Evolutionary conservation across 192 early-diverging fungal species (phyloP).

Genomic region (Coemansia sp.): DNA sequence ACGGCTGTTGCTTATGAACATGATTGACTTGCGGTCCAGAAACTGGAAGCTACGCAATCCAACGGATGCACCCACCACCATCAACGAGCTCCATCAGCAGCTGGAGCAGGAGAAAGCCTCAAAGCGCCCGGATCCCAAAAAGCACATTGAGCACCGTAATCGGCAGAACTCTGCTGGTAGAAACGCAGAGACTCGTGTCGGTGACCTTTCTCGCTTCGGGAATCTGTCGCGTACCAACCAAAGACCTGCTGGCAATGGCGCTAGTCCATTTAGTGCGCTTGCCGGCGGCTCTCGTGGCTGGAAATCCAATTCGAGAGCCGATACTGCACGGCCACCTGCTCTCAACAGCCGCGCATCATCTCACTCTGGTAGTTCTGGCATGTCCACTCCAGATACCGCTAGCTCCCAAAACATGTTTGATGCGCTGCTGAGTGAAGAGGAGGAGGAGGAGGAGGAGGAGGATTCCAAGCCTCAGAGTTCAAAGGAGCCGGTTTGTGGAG

Average conservation of each 20-base stretch:
- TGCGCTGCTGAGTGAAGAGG: neutral
- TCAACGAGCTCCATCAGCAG: conserved; percentile 84
- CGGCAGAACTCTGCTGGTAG: conserved; percentile 57
- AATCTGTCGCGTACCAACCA: conserved; percentile 49
- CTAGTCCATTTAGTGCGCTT: conserved; percentile 15
- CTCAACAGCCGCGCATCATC: neutral
- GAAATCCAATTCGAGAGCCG: conserved; percentile 7
- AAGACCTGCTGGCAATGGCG: neutral
- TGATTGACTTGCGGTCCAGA: conserved; percentile 72
- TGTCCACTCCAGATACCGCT: neutral
- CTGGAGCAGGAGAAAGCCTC: conserved; percentile 65
- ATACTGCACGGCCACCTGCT: too few species aligned
- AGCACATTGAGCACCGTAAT: neutral
- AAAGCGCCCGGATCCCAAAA: conserved; percentile 23
- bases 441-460: neutral
- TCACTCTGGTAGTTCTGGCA: neutral
- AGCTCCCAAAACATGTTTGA: conserved; percentile 2
- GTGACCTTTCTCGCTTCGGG: conserved; percentile 69
- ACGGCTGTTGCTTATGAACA: conserved; percentile 84
- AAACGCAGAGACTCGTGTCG: conserved; percentile 48
- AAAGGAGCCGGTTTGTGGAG: too few species aligned
- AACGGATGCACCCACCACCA: conserved; percentile 76
- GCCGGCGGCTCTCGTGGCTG: conserved; percentile 53
- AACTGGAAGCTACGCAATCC: conserved; percentile 71
- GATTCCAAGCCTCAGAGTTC: too few species aligned